Evolutionary conservation across 2,329 filamentous ascomycete genomes (phyloP), one percentile per base, ranked within the genome.

Genomic region (Colletotrichum australisinense): DNA sequence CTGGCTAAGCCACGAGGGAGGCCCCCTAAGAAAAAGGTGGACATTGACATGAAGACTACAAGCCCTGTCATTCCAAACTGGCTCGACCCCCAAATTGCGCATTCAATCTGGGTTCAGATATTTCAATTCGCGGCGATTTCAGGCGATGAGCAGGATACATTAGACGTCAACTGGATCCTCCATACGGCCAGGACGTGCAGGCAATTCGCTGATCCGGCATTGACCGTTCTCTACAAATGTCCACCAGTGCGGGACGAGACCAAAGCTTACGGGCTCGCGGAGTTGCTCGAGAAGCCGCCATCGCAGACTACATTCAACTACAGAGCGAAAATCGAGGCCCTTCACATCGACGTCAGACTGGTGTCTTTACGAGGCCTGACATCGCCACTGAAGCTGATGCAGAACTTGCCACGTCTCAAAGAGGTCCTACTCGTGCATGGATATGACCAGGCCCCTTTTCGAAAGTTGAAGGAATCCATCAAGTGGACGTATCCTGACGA

Each of bases 361-460:
- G 88, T 88, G 81, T 77, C 88, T 84, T 80, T 81, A 71, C 86
- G 91, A 63, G 83, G 86, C 53, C 88, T 89, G 76, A 87, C 86
- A 65, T 67, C 67, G 24, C 68, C 72, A 1, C 42, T 88, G 88
- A 78, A 86, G 30, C 81, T 97, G 63, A 84, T 97, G 24, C 85
- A 86, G 53, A 86, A 89, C 58, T 87, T 95, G 6, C 92, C 92
- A 0, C 91, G 90, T 60, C 85, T 98, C 19, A 88, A 88, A 64
- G 88, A 92, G 62, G 82, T 98, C 38, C 90, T 95, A 70, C 87
- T 98, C 19, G 92, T 92, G 75, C 93, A 95, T 76, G 88, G 88
- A 12, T 86, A 89, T 62, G 94, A 97, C 78, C 84, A 89, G 74
- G 87, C 92, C 2, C 93, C 93, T 0, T 94, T 92, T 79, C 86